These are phyloP conservation scores for Cyamopsis tetragonoloba DNA, from an alignment of 306 rosid genomes.

Conservation along the genomic window DNA sequence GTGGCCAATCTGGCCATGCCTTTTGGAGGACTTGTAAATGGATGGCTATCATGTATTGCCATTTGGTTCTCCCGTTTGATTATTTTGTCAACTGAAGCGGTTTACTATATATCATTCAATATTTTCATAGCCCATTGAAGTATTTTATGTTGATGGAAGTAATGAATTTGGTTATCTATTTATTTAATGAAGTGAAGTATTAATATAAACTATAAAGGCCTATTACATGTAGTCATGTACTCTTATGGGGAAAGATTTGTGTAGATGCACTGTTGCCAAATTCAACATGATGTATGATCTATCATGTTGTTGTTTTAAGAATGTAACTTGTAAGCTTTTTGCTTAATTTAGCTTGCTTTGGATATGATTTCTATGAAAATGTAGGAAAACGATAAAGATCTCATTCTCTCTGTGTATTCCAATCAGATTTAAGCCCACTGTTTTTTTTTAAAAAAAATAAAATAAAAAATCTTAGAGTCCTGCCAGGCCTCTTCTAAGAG, in stretches of 20 bases:
- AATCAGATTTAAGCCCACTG: neutral
- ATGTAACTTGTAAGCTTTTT: neutral
- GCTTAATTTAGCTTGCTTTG: neutral
- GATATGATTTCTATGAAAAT: neutral
- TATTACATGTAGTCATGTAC: neutral
- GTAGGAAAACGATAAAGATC: neutral
- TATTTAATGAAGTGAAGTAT: neutral
- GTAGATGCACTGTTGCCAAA: neutral
- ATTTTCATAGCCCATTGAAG: neutral
- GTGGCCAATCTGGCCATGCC: neutral
- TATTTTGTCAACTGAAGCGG: neutral
- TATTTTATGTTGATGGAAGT: neutral
- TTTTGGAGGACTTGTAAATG: neutral
- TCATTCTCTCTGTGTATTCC: neutral
- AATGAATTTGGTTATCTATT: neutral
- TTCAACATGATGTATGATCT: neutral
- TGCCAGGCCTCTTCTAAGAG: neutral
- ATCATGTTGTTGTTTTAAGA: neutral
- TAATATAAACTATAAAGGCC: neutral
- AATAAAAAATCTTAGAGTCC: neutral
- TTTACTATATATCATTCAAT: neutral
- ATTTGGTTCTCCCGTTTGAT: neutral
- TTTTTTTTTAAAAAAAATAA: too few species aligned
- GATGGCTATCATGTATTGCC: neutral
- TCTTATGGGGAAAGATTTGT: neutral